Percentiles rank a stretch among this genome's conserved stretches.
These are phyloP conservation scores for Lagenidium sp. DNA, from an alignment of 352 stramenopile species.

Conservation along the genomic window DNA sequence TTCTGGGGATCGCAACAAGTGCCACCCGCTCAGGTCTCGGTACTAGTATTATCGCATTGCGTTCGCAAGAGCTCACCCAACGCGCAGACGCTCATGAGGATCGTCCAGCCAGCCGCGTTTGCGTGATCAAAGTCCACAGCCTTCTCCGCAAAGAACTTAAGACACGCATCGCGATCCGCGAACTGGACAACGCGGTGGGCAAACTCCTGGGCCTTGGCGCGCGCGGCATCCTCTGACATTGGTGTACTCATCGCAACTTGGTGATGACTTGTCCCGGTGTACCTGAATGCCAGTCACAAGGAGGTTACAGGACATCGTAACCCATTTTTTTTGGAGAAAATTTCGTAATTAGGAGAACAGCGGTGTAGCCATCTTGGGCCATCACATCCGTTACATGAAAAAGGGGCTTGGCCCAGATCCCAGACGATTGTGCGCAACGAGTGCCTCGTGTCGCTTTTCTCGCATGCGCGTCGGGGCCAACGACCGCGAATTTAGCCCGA, in stretches of 20 bases:
- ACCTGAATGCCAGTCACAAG: too few relatives aligned
- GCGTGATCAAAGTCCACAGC: slow-evolving; percentile 45
- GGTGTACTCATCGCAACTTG: too few relatives aligned
- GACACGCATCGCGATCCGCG: slow-evolving; percentile 37
- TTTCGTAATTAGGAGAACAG: slow-evolving; percentile 1
- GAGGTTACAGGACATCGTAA: too few relatives aligned
- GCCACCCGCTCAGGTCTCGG: too few relatives aligned
- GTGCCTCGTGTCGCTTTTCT: too few relatives aligned
- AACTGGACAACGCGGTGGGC: slow-evolving; percentile 74
- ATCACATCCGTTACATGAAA: slow-evolving; percentile 3
- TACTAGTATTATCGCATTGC: too few relatives aligned
- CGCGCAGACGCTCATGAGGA: slow-evolving; percentile 76
- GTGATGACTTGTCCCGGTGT: too few relatives aligned
- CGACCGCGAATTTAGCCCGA: too few relatives aligned
- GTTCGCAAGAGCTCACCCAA: slow-evolving; percentile 29
- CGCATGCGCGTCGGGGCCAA: too few relatives aligned
- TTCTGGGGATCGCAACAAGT: slow-evolving; percentile 18
- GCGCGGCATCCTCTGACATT: too few relatives aligned
- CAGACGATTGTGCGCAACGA: too few relatives aligned
- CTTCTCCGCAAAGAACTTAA: slow-evolving; percentile 53
- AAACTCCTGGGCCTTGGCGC: slow-evolving; percentile 44
- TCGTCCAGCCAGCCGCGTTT: slow-evolving; percentile 57
- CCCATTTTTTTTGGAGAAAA: not conserved
- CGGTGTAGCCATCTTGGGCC: slow-evolving; percentile 5
- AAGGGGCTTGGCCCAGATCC: too few relatives aligned